Evolutionary conservation across 306 rosid genomes (phyloP).

Genomic region (Ceratonia siliqua): DNA sequence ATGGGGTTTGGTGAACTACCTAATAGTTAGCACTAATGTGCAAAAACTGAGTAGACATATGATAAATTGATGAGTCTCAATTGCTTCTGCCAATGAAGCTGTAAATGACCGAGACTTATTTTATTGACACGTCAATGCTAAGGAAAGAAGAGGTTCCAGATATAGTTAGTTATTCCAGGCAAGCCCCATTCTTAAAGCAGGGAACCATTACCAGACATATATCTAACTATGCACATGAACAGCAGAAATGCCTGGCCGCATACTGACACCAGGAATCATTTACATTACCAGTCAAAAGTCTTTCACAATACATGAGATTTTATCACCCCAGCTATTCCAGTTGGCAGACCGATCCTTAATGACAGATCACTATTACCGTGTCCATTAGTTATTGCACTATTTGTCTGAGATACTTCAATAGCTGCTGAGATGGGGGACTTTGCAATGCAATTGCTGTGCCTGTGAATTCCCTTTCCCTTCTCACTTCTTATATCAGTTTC

Average conservation of each 20-base stretch:
- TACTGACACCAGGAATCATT: slow-evolving; percentile 5
- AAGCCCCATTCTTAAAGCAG: slow-evolving; percentile 23
- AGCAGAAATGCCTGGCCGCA: slow-evolving; percentile 15
- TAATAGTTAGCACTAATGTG: too few species aligned
- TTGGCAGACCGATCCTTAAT: slow-evolving; percentile 33
- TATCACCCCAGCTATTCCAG: slow-evolving; percentile 23
- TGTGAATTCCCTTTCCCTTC: slow-evolving; percentile 37
- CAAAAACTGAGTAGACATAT: not conserved
- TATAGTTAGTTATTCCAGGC: slow-evolving; percentile 11
- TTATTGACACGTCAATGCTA: not conserved
- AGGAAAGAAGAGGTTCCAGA: slow-evolving; percentile 6
- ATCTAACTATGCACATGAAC: slow-evolving; percentile 15
- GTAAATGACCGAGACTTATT: not conserved
- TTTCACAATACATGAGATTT: slow-evolving; percentile 10
- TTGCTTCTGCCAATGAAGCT: not conserved
- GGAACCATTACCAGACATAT: slow-evolving; percentile 15
- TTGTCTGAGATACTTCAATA: slow-evolving; percentile 33
- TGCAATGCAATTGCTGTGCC: slow-evolving; percentile 35
- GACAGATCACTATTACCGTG: slow-evolving; percentile 37
- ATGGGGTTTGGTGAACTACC: too few species aligned
- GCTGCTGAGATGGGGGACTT: slow-evolving; percentile 41
- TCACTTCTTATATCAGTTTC: slow-evolving; percentile 31
- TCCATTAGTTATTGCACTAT: slow-evolving; percentile 36
- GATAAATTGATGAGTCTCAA: not conserved
- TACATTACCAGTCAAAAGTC: slow-evolving; percentile 18